Conservation (phyloP, 495 filamentous ascomycete genomes). For the Tuber magnatum region DNA sequence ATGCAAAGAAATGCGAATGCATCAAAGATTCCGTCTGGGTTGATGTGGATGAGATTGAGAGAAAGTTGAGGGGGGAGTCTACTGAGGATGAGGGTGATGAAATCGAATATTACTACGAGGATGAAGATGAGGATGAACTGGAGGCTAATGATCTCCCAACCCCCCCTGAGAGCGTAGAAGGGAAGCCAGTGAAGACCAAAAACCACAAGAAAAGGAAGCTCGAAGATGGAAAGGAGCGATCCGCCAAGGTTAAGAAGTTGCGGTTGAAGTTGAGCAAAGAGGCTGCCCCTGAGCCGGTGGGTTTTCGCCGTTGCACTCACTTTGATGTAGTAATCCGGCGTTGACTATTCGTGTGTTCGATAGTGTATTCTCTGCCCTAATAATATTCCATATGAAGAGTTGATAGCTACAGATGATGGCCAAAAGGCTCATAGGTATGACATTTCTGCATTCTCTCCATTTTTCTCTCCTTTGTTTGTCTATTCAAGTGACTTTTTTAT, state of each 20-base stretch:
- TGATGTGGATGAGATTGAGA: constrained; percentile 87
- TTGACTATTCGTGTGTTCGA: constrained; percentile 29
- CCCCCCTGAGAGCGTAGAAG: constrained; percentile 62
- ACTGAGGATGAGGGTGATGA: constrained; percentile 83
- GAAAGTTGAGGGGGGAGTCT: constrained; percentile 82
- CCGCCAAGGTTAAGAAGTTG: constrained; percentile 52
- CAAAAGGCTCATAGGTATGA: constrained; percentile 67
- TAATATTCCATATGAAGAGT: constrained; percentile 72
- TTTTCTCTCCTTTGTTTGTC: constrained; percentile 9
- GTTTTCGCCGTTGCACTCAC: constrained; percentile 36
- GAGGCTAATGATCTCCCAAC: constrained; percentile 58
- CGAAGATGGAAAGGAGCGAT: constrained; percentile 37
- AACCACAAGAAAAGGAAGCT: constrained; percentile 49
- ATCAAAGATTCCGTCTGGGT: constrained; percentile 95
- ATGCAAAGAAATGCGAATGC: constrained; percentile 96
- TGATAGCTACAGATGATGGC: constrained; percentile 82
- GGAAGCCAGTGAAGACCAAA: constrained; percentile 51
- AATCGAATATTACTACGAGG: constrained; percentile 58
- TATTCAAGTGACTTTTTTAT: constrained; percentile 3
- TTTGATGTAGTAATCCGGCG: constrained; percentile 41
- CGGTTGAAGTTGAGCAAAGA: constrained; percentile 59
- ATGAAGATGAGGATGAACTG: constrained; percentile 53
- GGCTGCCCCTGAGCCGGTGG: constrained; percentile 61
- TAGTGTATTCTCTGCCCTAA: constrained; percentile 86
- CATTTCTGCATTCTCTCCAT: constrained; percentile 12